These are phyloP conservation scores for Tetracladium setigerum DNA, from an alignment of 495 filamentous ascomycete species.

Conservation along the genomic window DNA sequence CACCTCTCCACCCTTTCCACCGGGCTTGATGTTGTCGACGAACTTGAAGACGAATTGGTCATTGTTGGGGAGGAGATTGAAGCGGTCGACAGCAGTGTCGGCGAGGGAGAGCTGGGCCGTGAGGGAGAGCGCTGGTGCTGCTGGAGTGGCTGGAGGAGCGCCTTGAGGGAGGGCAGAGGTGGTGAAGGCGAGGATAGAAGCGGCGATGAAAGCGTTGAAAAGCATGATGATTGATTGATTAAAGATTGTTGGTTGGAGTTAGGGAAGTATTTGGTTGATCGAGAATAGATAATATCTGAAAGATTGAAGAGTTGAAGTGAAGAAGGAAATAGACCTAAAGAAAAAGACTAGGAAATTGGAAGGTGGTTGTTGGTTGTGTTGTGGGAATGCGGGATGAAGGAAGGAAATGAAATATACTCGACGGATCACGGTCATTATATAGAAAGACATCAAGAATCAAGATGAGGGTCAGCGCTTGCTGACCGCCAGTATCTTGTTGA, in stretches of 20 bases:
- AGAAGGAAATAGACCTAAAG: constrained; percentile 8
- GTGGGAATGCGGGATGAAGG: constrained; percentile 17
- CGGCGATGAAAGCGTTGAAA: constrained; percentile 14
- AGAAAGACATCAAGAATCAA: too few relatives aligned
- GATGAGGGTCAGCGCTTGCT: too few relatives aligned
- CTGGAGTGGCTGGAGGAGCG: neutral
- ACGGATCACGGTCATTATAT: too few relatives aligned
- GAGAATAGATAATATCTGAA: too few relatives aligned
- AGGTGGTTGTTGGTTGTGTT: constrained; percentile 10
- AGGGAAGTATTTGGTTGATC: neutral
- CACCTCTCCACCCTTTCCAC: constrained; percentile 22
- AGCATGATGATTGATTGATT: constrained; percentile 15
- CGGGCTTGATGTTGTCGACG: constrained; percentile 13
- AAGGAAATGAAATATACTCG: neutral
- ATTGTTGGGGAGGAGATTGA: constrained; percentile 24
- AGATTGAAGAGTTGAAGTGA: neutral
- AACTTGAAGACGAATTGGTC: constrained; percentile 25
- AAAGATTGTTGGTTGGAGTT: neutral
- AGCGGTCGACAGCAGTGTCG: constrained; percentile 23
- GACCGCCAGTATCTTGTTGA: too few relatives aligned
- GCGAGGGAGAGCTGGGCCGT: constrained; percentile 17
- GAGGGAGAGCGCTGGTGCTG: constrained; percentile 8
- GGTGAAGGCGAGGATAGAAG: constrained; percentile 16
- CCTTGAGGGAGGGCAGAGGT: constrained; percentile 4
- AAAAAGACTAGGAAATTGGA: constrained; percentile 18